phyloP scores from a whole-genome alignment of 1,284 basidiomycete species.

The Takashimella koratensis region DNA sequence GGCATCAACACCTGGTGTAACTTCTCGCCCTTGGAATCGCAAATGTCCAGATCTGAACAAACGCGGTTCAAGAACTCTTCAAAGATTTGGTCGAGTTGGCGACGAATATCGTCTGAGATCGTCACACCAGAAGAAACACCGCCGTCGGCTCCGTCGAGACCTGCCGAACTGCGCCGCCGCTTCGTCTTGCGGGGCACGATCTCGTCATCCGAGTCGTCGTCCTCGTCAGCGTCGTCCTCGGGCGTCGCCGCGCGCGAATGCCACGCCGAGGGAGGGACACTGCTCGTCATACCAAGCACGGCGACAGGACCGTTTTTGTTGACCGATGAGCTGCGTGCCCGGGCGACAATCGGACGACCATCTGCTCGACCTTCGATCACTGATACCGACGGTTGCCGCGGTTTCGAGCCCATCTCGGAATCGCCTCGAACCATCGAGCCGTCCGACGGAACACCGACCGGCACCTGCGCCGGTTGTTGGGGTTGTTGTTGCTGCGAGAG shows the following conservation, averaged over 20 bases:
- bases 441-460: not conserved
- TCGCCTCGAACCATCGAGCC: not conserved
- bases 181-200: slow-evolving; percentile 29
- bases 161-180: slow-evolving; percentile 37
- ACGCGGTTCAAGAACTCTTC: slow-evolving; percentile 81
- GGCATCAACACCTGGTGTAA: slow-evolving; percentile 99
- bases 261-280: slow-evolving; percentile 43
- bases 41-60: slow-evolving; percentile 89
- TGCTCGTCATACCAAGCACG: slow-evolving; percentile 24
- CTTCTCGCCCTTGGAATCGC: slow-evolving; percentile 89
- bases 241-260: slow-evolving; percentile 38
- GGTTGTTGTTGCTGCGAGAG: not conserved
- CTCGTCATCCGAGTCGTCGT: slow-evolving; percentile 41
- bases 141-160: slow-evolving; percentile 16
- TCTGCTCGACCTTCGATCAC: slow-evolving; percentile 29
- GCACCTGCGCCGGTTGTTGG: slow-evolving; percentile 1
- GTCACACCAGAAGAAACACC: slow-evolving; percentile 20
- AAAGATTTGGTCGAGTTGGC: slow-evolving; percentile 84
- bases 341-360: slow-evolving; percentile 35
- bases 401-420: slow-evolving; percentile 3
- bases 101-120: slow-evolving; percentile 63
- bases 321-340: slow-evolving; percentile 37
- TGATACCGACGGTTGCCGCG: slow-evolving; percentile 8
- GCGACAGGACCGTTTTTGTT: slow-evolving; percentile 23
- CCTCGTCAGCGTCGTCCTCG: slow-evolving; percentile 32